Evolutionary conservation across 495 filamentous ascomycete species (phyloP).

Genomic region (Aspergillus funiculosus): DNA sequence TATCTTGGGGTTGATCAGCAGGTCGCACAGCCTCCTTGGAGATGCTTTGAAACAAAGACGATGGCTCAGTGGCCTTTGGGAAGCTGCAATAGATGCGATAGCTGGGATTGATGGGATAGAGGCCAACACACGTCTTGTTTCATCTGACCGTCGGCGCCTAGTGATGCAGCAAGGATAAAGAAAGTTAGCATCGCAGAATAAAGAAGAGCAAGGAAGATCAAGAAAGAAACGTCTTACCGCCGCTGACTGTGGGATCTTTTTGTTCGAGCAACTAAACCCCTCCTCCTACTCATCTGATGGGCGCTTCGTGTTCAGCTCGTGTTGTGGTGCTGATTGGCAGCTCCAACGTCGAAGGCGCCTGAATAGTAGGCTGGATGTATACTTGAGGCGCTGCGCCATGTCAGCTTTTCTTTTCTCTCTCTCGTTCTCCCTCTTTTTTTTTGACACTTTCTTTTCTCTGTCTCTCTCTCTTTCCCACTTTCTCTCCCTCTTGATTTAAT

Average conservation of each 20-base stretch:
- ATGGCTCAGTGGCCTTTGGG: too few species aligned
- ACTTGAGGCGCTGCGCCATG: slow-evolving; percentile 19
- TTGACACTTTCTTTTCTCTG: slow-evolving; percentile 9
- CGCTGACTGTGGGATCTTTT: not conserved
- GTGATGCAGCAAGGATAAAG: not conserved
- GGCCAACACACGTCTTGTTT: too few species aligned
- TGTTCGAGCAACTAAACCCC: too few species aligned
- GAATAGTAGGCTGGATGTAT: slow-evolving; percentile 2
- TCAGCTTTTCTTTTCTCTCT: slow-evolving; percentile 17
- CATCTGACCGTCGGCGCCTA: too few species aligned
- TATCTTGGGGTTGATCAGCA: not conserved
- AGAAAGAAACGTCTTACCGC: slow-evolving; percentile 6
- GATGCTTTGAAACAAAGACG: slow-evolving; percentile 10
- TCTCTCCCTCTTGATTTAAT: not conserved
- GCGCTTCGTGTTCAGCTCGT: slow-evolving; percentile 1
- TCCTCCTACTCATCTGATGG: slow-evolving; percentile 3
- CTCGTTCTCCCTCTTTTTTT: slow-evolving; percentile 10
- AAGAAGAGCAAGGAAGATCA: not conserved
- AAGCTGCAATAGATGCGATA: too few species aligned
- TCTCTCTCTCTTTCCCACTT: slow-evolving; percentile 14
- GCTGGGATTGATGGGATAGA: too few species aligned
- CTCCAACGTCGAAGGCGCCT: too few species aligned
- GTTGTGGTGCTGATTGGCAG: not conserved
- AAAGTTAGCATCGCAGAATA: not conserved
- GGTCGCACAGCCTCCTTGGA: not conserved